Evolutionary conservation across 2,329 filamentous ascomycete species (phyloP).

Genomic region (Ramularia collo-cygni): DNA sequence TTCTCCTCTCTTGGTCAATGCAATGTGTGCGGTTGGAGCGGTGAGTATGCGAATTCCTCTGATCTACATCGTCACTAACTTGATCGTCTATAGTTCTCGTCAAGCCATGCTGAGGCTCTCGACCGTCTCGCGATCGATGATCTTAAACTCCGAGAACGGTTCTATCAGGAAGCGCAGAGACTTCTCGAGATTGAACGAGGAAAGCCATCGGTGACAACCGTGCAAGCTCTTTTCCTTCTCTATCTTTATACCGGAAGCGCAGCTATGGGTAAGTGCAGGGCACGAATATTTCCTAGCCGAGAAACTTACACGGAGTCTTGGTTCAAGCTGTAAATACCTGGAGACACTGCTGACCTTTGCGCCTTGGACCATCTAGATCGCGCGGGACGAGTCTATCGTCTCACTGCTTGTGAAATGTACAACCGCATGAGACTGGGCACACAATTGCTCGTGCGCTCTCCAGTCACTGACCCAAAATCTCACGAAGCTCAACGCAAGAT

Average conservation of each 20-base stretch:
- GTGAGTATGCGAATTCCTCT: not conserved
- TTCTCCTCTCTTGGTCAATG: not conserved
- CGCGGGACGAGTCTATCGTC: not conserved
- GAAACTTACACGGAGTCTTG: too few species aligned
- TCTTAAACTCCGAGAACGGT: not conserved
- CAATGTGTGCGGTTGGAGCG: not conserved
- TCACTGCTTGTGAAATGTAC: not conserved
- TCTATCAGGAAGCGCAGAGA: not conserved
- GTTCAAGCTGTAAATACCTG: too few species aligned
- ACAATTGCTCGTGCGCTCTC: not conserved
- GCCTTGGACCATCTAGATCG: not conserved
- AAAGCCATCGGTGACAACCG: not conserved
- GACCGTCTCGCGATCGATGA: not conserved
- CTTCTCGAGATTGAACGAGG: not conserved
- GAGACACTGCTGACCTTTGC: not conserved
- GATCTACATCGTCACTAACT: not conserved
- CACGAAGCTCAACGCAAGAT: not conserved
- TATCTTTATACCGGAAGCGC: not conserved
- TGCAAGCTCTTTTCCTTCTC: not conserved
- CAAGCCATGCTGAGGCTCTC: not conserved
- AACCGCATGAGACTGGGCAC: not conserved
- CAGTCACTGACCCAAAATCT: not conserved
- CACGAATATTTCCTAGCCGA: too few species aligned
- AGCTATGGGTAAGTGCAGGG: too few species aligned
- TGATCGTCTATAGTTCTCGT: not conserved